These are phyloP conservation scores for Xylaria cubensis DNA, from an alignment of 495 filamentous ascomycete species.

Conservation along the genomic window DNA sequence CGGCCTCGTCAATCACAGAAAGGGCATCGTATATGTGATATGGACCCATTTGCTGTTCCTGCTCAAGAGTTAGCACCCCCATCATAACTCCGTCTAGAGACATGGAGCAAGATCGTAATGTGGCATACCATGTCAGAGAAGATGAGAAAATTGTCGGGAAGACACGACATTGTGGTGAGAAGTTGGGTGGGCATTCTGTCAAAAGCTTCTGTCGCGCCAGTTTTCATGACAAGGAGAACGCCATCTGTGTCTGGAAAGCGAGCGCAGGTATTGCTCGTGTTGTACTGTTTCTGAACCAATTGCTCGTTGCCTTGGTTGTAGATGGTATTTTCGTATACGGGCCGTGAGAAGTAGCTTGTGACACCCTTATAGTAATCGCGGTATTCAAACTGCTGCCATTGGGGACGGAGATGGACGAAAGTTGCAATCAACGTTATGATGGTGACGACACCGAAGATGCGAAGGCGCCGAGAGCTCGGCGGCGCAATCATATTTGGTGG, in stretches of 20 bases:
- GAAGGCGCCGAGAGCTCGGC: slow-evolving; percentile 37
- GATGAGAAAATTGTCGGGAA: slow-evolving; percentile 51
- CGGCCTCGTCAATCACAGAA: slow-evolving; percentile 48
- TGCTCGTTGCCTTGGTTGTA: slow-evolving; percentile 37
- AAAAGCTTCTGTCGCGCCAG: slow-evolving; percentile 57
- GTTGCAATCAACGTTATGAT: slow-evolving; percentile 31
- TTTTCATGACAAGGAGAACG: slow-evolving; percentile 53
- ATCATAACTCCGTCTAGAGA: not conserved
- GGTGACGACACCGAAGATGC: slow-evolving; percentile 33
- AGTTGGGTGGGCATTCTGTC: slow-evolving; percentile 57
- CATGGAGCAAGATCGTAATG: not conserved
- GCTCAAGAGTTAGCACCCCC: slow-evolving; percentile 25
- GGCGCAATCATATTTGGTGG: slow-evolving; percentile 35
- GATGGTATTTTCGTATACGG: slow-evolving; percentile 40
- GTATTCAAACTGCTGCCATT: slow-evolving; percentile 38
- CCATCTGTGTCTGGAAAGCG: slow-evolving; percentile 39
- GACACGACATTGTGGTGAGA: slow-evolving; percentile 52
- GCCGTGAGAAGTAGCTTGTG: slow-evolving; percentile 32
- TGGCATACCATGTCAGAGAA: slow-evolving; percentile 54
- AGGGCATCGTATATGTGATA: slow-evolving; percentile 57
- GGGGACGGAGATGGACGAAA: slow-evolving; percentile 33
- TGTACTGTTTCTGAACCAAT: slow-evolving; percentile 36
- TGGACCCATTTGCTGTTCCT: slow-evolving; percentile 51
- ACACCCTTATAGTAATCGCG: slow-evolving; percentile 41
- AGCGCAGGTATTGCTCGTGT: slow-evolving; percentile 38